Percentiles rank a stretch among this genome's conserved stretches.
Conservation (phyloP, 345 rosid genomes). For the Euphorbia lathyris region DNA sequence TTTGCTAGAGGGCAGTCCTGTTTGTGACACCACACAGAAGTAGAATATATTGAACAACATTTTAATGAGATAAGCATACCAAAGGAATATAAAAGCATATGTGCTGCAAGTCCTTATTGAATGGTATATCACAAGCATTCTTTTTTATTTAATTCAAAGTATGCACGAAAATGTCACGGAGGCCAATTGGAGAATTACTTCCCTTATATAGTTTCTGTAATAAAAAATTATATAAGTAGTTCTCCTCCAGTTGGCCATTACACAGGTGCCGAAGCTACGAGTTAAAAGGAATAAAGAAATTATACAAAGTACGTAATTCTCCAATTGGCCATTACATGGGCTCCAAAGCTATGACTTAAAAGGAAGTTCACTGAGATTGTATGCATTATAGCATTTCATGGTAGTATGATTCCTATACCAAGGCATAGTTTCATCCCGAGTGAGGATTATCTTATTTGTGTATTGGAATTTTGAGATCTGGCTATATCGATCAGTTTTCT, state of each 20-base stretch:
- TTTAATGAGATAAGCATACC: background rate
- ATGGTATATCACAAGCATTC: background rate
- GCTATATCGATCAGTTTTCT: background rate
- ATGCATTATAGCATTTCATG: background rate
- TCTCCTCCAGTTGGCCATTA: too few relatives aligned
- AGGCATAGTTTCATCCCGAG: background rate
- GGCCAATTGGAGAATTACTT: background rate
- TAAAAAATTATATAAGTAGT: too few relatives aligned
- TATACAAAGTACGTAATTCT: too few relatives aligned
- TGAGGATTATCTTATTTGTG: background rate
- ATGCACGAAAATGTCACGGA: background rate
- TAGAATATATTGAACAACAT: background rate
- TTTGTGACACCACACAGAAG: background rate
- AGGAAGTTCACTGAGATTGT: too few relatives aligned
- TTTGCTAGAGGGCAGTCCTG: background rate
- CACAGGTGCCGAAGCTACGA: too few relatives aligned
- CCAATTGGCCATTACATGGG: too few relatives aligned
- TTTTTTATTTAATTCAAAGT: background rate
- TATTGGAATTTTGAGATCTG: background rate
- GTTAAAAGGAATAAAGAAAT: too few relatives aligned
- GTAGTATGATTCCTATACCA: background rate
- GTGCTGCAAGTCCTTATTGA: too few relatives aligned
- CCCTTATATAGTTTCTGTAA: background rate
- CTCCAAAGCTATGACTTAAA: background rate
- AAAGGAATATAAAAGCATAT: background rate